Evolutionary conservation across 192 early-diverging fungal species (phyloP), one percentile per base, ranked within the genome.

Genomic region (Neocallimastix lanati): DNA sequence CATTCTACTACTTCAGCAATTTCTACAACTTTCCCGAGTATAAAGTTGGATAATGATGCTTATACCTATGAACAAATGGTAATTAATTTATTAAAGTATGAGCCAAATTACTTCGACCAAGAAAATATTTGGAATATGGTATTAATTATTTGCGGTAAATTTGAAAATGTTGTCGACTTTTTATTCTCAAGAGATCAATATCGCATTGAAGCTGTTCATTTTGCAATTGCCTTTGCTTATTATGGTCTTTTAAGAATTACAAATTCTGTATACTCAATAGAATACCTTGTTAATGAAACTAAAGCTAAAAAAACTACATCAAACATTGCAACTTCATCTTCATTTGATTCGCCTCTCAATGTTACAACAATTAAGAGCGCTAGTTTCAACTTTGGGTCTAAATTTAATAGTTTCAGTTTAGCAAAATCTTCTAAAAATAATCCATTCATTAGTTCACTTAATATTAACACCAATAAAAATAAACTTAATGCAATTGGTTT

Each of bases 151-250:
- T 92, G 92, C 76, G 92, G 92, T 27, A 93, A 97, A 86, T 97
- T 96, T 87, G 97, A 97, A 81, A 83, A 86, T 82, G 96, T 95
- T 12, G 85, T 96, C 27, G 84, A 90, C 77, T 92, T 93, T 80
- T 86, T 96, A 28, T 86, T 86, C 76, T 88, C 89, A 77, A 81
- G 86, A 28, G 90, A 89, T 27, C 84, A 81, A 12, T 92, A 86
- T 82, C 84, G 86, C 13, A 82, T 94, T 14, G 96, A 99, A 79
- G 95, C 94, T 27, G 90, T 98, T 21, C 96, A 98, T 82, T 92
- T 97, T 85, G 95, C 93, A 16, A 89, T 97, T 76, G 87, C 92
- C 2, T 83, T 96, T 83, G 92, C 89, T 3, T 91, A 93, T 83
- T 90, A 91, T 80, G 94, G 96, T 16, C 82, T 94, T 76, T 85